Conservation (phyloP, 164 flowering plant species). For the Vitis vinifera region ASM3070453v1 NC_081818.1:1346001-1346500, state of each 20-base stretch:
- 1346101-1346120: conserved; percentile 66
- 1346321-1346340: conserved; percentile 87
- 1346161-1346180: conserved; percentile 96
- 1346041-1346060: conserved; percentile 93
- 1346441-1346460: conserved; percentile 92
- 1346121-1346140: conserved; percentile 96
- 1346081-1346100: conserved; percentile 87
- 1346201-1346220: conserved; percentile 1
- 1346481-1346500: conserved; percentile 80
- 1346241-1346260: conserved; percentile 13
- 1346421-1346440: conserved; percentile 85
- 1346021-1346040: conserved; percentile 95
- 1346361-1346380: conserved; percentile 86
- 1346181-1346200: conserved; percentile 94
- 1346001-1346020: conserved; percentile 21
- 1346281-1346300: conserved; percentile 78
- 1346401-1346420: conserved; percentile 83
- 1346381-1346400: conserved; percentile 80
- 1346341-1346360: conserved; percentile 92
- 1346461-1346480: conserved; percentile 93
- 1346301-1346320: conserved; percentile 88
- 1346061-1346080: conserved; percentile 79
- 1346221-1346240: background rate
- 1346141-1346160: conserved; percentile 94
- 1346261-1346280: background rate